phyloP scores from a whole-genome alignment of 73 alveolate species.

The Uronychia setigera region DNA sequence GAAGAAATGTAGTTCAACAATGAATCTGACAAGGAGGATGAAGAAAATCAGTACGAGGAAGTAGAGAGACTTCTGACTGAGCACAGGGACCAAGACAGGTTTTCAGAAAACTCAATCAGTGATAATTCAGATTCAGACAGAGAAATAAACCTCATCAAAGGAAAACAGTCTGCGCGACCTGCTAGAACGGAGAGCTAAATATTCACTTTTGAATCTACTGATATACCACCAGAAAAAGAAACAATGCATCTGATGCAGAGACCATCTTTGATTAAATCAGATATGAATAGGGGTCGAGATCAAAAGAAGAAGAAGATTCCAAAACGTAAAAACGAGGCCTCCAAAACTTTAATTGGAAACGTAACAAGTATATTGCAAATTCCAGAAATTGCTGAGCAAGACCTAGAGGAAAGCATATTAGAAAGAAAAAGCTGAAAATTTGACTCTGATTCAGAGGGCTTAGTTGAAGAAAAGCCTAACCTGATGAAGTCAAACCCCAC shows the following conservation, averaged over 20 bases:
- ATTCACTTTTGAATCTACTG: neutral
- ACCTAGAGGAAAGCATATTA: neutral
- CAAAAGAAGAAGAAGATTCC: neutral
- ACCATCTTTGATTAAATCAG: neutral
- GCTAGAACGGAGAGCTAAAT: neutral
- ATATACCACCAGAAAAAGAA: neutral
- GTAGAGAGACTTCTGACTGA: neutral
- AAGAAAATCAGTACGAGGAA: neutral
- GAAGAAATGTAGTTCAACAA: neutral
- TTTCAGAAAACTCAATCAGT: neutral
- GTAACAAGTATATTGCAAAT: neutral
- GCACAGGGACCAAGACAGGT: neutral
- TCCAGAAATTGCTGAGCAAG: neutral
- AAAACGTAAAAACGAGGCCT: neutral
- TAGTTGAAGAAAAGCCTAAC: no score
- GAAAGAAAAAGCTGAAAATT: no score
- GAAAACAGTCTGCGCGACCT: neutral
- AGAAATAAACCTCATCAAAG: neutral
- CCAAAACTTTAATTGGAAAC: neutral
- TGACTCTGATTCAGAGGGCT: no score
- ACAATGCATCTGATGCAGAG: neutral
- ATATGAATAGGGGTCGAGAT: neutral
- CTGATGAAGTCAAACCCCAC: neutral
- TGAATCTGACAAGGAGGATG: neutral
- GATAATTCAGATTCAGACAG: neutral